phyloP scores from a whole-genome alignment of 2,329 filamentous ascomycete genomes.

The Tricladium varicosporioides region DNA sequence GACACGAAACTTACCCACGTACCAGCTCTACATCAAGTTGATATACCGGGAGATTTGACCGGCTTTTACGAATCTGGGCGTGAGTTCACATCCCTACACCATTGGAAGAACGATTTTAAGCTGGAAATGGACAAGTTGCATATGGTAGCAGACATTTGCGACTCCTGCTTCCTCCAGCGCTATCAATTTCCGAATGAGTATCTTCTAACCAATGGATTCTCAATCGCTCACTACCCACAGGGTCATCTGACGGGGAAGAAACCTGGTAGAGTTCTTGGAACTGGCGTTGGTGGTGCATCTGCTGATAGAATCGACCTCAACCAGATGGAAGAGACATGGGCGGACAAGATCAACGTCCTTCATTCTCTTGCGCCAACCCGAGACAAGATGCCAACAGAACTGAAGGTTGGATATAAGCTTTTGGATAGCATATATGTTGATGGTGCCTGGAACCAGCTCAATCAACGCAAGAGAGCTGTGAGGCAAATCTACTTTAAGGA shows the following conservation, averaged over 20 bases:
- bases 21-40: constrained; percentile 30
- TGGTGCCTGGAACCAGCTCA: constrained; percentile 27
- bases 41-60: constrained; percentile 31
- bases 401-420: constrained; percentile 57
- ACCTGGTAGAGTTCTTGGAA: constrained; percentile 14
- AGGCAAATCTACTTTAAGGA: constrained; percentile 28
- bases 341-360: constrained; percentile 44
- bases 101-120: constrained; percentile 33
- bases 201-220: constrained; percentile 46
- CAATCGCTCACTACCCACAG: constrained; percentile 39
- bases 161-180: constrained; percentile 44
- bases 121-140: constrained; percentile 34
- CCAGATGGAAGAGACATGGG: constrained; percentile 41
- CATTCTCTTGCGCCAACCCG: constrained; percentile 51
- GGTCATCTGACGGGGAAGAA: constrained; percentile 23
- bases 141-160: constrained; percentile 30
- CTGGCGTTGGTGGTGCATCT: constrained; percentile 14
- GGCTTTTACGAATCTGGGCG: constrained; percentile 34
- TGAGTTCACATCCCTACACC: constrained; percentile 30
- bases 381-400: constrained; percentile 48
- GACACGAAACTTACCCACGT: constrained; percentile 28
- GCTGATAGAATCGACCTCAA: constrained; percentile 29
- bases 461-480: constrained; percentile 11
- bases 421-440: constrained; percentile 43
- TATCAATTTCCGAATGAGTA: constrained; percentile 43